Evolutionary conservation across 352 stramenopile genomes (phyloP).

Genomic region (Phytophthora megakarya): DNA sequence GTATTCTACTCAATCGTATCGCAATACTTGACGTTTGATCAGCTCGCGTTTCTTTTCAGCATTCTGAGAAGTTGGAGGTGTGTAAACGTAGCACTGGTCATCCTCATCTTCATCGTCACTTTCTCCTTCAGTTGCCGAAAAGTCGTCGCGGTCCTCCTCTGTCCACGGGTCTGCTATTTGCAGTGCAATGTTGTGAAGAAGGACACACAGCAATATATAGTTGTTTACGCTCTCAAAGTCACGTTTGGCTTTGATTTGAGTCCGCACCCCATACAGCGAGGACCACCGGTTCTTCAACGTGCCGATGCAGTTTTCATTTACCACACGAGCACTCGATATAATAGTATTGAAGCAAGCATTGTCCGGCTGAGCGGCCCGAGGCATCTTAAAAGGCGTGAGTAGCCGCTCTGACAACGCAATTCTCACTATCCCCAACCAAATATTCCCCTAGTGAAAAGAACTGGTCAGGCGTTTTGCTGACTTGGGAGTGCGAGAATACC

Average conservation of each 20-base stretch:
- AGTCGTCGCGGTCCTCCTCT: neutral
- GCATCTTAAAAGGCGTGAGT: conserved; percentile 2
- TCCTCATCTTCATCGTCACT: neutral
- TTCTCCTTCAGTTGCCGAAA: neutral
- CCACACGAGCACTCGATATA: neutral
- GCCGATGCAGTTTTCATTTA: conserved; percentile 20
- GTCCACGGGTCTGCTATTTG: neutral
- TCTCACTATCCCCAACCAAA: conserved; percentile 2
- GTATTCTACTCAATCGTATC: neutral
- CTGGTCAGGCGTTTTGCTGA: neutral
- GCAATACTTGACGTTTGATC: neutral
- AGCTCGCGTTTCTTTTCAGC: neutral
- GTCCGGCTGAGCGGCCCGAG: neutral
- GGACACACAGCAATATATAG: neutral
- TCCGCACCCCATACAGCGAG: neutral
- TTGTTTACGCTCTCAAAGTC: conserved; percentile 10
- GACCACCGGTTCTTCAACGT: conserved; percentile 8
- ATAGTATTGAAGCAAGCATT: neutral
- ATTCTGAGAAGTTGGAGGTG: neutral
- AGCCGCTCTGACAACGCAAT: neutral
- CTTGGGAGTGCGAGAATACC: neutral
- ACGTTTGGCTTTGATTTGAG: conserved; percentile 3
- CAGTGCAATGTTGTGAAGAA: conserved; percentile 7
- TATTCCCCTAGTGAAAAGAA: neutral
- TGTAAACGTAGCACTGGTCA: neutral